These are phyloP conservation scores for Trichoderma lentiforme DNA, from an alignment of 2,329 filamentous ascomycete species.

Conservation along the genomic window DNA sequence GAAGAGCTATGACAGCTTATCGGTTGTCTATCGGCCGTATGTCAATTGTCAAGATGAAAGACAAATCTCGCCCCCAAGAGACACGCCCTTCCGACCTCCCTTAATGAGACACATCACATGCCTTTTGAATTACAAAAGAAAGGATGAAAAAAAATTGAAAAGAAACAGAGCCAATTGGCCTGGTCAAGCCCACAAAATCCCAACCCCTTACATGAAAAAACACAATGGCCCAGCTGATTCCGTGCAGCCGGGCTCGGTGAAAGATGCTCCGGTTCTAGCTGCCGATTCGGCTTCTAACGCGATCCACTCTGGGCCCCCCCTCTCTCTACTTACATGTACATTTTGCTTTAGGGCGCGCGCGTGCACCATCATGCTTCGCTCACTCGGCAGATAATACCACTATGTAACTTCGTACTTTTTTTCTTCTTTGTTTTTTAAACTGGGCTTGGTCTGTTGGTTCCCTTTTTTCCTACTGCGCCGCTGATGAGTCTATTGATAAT, in stretches of 20 bases:
- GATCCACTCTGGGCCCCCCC: background rate
- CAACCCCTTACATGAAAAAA: background rate
- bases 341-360: background rate
- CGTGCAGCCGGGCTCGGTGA: constrained; percentile 4
- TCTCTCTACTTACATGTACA: background rate
- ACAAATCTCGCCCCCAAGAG: background rate
- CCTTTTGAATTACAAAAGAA: background rate
- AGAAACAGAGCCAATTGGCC: background rate
- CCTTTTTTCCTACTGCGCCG: background rate
- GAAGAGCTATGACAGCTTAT: background rate
- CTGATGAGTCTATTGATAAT: background rate
- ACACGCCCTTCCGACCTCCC: background rate
- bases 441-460: background rate
- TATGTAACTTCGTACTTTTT: background rate
- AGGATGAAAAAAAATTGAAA: background rate
- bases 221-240: background rate
- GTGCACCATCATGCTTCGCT: background rate
- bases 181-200: background rate
- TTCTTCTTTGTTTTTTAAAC: background rate
- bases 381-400: background rate
- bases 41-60: background rate
- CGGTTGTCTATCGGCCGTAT: background rate
- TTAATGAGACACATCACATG: background rate
- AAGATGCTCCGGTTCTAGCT: constrained; percentile 5
- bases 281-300: background rate